Base-by-base conservation (phyloP, 1,284 basidiomycete genomes). In the Ceratobasidium sp. region DNA sequence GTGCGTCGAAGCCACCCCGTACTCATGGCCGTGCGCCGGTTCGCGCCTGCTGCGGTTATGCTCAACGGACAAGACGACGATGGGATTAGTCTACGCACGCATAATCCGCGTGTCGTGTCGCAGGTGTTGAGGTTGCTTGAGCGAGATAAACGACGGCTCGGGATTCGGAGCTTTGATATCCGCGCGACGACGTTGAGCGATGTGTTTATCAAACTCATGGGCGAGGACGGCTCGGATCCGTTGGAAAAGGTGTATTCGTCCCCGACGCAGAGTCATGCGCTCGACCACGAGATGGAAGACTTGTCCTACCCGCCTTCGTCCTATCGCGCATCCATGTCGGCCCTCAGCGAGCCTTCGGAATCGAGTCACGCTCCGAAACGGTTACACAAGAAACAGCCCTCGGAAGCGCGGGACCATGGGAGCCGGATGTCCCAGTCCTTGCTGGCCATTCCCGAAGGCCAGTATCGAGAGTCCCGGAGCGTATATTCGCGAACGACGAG, bases 171-270 rank as follows among this genome's bases (percentile, higher is more conserved):
- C 0, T 91, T 89, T 74, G 88, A 92, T 60, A 81, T 92, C 10
- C 79, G 87, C 22, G 87, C 87, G 2, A 88, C 90, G 0, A 87
- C 89, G 6, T 88, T 93, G 55, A 91, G 93, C 75, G 89, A 92
- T 69, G 89, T 93, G 47, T 93, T 93, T 79, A 80, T 93, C 8
- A 82, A 84, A 53, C 79, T 93, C 31, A 92, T 91, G 87, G 79
- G 82, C 67, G 79, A 82, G 35, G 80, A 64, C 2, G 25, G 42
- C n/a, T 49, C 47, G 58, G 58, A 64, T 38, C 45, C 31, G 29
- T 27, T 50, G 32, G 58, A 64, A 22, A 64, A 64, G 45, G 20
- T 60, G 22, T 45, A 57, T 42, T 3, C 34, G 22, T 22, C 52
- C 45, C 31, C 54, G 31, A 22, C 38, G 34, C 40, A 64, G 29